Evolutionary conservation across 305 asterid species (phyloP).

Genomic region (Petunia hybrid): DNA sequence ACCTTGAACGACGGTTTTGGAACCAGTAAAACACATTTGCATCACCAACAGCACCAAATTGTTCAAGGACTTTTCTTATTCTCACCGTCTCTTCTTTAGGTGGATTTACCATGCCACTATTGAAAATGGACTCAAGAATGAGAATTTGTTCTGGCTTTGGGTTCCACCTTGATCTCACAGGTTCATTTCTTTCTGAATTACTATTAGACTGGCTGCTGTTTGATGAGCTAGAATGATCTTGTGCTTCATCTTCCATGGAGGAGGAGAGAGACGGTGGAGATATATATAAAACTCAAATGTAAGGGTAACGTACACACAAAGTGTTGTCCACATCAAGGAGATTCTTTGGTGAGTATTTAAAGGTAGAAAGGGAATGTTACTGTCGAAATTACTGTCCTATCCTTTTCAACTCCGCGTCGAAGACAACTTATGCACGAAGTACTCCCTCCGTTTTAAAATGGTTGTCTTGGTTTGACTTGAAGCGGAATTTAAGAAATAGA

Average conservation of each 20-base stretch:
- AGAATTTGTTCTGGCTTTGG: constrained; percentile 83
- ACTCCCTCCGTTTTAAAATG: too few species aligned
- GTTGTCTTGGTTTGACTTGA: too few species aligned
- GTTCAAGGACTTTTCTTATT: constrained; percentile 70
- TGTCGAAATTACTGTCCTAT: constrained; percentile 19
- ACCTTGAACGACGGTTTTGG: constrained; percentile 86
- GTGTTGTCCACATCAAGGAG: constrained; percentile 27
- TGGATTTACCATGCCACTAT: constrained; percentile 78
- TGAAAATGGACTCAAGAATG: constrained; percentile 80
- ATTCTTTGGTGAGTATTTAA: constrained; percentile 4
- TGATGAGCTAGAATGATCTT: constrained; percentile 29
- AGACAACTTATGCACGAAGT: too few species aligned
- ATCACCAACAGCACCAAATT: constrained; percentile 78
- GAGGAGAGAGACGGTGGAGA: neutral
- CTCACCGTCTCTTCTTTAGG: constrained; percentile 73
- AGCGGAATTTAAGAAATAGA: too few species aligned
- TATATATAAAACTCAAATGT: neutral
- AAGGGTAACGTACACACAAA: neutral
- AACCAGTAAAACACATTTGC: constrained; percentile 93
- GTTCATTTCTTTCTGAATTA: constrained; percentile 43
- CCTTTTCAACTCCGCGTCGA: constrained; percentile 1
- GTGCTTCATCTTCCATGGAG: constrained; percentile 57
- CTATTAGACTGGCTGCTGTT: neutral
- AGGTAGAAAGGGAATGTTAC: constrained; percentile 28
- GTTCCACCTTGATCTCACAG: constrained; percentile 74